Evolutionary conservation across 2,329 filamentous ascomycete genomes (phyloP), one percentile per base, ranked within the genome.

Genomic region (Penicillium glabrum): DNA sequence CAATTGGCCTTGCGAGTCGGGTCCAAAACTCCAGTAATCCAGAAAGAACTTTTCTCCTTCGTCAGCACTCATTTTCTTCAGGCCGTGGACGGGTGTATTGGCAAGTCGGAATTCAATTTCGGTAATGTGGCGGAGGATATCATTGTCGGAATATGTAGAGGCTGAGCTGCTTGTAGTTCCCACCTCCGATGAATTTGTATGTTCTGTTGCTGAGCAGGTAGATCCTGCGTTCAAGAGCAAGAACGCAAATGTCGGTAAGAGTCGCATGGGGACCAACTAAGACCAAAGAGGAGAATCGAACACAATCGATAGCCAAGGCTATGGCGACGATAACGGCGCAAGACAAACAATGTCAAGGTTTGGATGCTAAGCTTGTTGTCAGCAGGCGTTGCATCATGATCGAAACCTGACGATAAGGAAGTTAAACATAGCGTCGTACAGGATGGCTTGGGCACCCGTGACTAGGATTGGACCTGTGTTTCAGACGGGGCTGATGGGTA

Each of bases 31-130:
- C 78, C 78, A 81, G 60, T 80, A 80, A 33, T 78, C 69, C 33
- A 75, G 65, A 50, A 75, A 78, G 65, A 81, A 81, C 63, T 80
- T 81, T 61, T 81, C 77, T 11, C 78, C 76, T 45, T 77, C 73
- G 43, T 80, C 76, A 6, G 60, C 62, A 43, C 69, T 76, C 78
- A 81, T 80, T 57, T 80, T 81, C 29, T 69, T 69, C 44, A 79
- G 69, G 5, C 68, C 73, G 0, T 59, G 59, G 10, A 68, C 61
- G 3, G 68, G 55, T 21, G 63, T 64, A 37, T 65, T 57, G 14
- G 66, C 61, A n/a, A 75, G 61, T 37, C 65, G 67, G 7, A 65
- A 56, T 37, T 70, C 67, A n/a, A 73, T 64, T 2, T 68, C 67
- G 24, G 64, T 65, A 62, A 75, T 62, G 48, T 56, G 66, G 16